Evolutionary conservation across 345 rosid genomes (phyloP).

Genomic region (Gossypium sturtianum): DNA sequence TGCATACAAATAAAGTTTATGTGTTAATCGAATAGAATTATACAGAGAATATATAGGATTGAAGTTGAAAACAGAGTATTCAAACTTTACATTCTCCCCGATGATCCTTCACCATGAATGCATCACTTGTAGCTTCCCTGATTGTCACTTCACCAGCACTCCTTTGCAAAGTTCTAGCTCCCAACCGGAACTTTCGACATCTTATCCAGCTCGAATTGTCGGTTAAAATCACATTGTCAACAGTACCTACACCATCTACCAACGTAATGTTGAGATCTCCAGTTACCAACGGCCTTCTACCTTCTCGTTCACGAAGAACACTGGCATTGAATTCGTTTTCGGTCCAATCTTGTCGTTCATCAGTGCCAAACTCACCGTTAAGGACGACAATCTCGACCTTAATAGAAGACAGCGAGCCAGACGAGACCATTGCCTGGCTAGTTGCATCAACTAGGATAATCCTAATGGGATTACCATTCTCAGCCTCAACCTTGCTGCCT

Average conservation of each 20-base stretch:
- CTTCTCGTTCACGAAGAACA: conserved; percentile 54
- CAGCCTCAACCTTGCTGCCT: conserved; percentile 40
- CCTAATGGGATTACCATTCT: conserved; percentile 35
- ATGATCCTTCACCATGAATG: conserved; percentile 72
- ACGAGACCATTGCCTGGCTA: conserved; percentile 24
- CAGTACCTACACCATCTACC: conserved; percentile 38
- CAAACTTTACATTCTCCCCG: conserved; percentile 73
- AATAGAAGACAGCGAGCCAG: conserved; percentile 47
- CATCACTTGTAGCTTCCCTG: conserved; percentile 60
- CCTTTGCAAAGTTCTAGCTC: conserved; percentile 42
- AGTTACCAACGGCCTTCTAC: conserved; percentile 58
- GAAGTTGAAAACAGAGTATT: background rate
- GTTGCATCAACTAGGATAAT: conserved; percentile 43
- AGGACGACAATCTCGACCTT: conserved; percentile 55
- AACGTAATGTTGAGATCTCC: conserved; percentile 50
- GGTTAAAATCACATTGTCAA: conserved; percentile 47
- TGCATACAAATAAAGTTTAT: conserved; percentile 18
- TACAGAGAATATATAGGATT: background rate
- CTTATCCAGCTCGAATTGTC: conserved; percentile 85
- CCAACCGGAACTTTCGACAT: conserved; percentile 66
- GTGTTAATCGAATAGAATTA: background rate
- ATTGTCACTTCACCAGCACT: conserved; percentile 30
- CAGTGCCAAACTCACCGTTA: conserved; percentile 50
- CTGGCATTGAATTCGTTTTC: conserved; percentile 34
- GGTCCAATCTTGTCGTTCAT: conserved; percentile 46